phyloP scores from a whole-genome alignment of 306 rosid genomes.

The Gynostemma pentaphyllum region DNA sequence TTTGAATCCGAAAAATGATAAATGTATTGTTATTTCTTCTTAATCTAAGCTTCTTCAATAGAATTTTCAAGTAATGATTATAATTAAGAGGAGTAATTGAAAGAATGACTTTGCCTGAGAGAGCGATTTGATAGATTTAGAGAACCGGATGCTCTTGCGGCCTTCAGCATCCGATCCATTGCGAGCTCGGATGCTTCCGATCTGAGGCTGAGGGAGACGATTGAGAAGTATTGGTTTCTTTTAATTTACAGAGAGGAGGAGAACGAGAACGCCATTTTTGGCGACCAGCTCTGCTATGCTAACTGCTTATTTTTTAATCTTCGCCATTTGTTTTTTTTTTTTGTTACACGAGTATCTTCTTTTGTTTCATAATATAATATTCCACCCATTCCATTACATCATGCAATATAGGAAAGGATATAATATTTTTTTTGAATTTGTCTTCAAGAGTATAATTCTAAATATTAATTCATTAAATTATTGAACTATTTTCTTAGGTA shows the following conservation, averaged over 20 bases:
- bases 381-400: too few relatives aligned
- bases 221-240: background rate
- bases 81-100: background rate
- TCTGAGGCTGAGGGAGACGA: background rate
- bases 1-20: background rate
- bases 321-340: background rate
- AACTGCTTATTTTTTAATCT: background rate
- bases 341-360: too few relatives aligned
- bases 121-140: slow-evolving; percentile 94
- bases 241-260: background rate
- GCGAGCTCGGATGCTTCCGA: background rate
- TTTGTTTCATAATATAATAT: too few relatives aligned
- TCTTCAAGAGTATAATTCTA: too few relatives aligned
- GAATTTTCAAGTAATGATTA: background rate
- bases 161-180: slow-evolving; percentile 80
- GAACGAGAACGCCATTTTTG: background rate
- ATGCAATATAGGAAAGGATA: too few relatives aligned
- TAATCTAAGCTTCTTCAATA: background rate
- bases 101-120: slow-evolving; percentile 35
- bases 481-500: too few relatives aligned
- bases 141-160: slow-evolving; percentile 85
- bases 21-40: background rate
- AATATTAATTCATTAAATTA: too few relatives aligned
- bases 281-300: background rate
- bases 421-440: too few relatives aligned